Evolutionary conservation across 768 basidiomycete genomes (phyloP).

Genomic region (Auricularia cornea): DNA sequence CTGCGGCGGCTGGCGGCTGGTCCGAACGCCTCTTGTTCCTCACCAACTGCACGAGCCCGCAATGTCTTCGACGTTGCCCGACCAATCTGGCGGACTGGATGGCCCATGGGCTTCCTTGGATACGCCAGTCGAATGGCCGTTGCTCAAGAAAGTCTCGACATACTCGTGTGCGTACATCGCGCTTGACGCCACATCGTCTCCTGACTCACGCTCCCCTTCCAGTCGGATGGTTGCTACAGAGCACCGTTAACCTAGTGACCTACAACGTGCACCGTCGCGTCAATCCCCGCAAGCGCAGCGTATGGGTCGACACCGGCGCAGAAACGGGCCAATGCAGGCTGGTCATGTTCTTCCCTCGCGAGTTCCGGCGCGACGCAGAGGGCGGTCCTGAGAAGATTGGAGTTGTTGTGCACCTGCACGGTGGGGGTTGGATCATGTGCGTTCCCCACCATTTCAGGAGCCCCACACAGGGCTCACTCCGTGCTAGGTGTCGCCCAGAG

Average conservation of each 20-base stretch:
- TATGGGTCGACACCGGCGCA: neutral
- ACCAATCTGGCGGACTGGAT: neutral
- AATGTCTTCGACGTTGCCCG: too few relatives aligned
- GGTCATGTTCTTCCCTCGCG: neutral
- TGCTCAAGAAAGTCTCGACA: neutral
- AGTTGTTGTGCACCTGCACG: conserved; percentile 9
- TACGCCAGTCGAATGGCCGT: neutral
- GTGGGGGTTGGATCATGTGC: conserved; percentile 13
- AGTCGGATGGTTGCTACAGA: neutral
- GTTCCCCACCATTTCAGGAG: neutral
- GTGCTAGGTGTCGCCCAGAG: conserved; percentile 9
- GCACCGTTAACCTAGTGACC: neutral
- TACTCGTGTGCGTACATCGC: neutral
- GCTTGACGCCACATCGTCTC: neutral
- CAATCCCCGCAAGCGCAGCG: neutral
- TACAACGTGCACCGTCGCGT: neutral
- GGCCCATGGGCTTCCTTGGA: neutral
- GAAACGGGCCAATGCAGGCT: neutral
- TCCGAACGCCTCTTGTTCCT: too few relatives aligned
- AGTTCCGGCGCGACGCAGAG: neutral
- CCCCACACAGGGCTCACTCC: neutral
- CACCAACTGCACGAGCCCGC: too few relatives aligned
- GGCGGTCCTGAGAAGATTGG: neutral
- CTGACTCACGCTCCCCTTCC: neutral
- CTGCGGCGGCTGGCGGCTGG: too few relatives aligned